Conservation (phyloP, 768 basidiomycete genomes). For the Psilocybe sp. region DNA sequence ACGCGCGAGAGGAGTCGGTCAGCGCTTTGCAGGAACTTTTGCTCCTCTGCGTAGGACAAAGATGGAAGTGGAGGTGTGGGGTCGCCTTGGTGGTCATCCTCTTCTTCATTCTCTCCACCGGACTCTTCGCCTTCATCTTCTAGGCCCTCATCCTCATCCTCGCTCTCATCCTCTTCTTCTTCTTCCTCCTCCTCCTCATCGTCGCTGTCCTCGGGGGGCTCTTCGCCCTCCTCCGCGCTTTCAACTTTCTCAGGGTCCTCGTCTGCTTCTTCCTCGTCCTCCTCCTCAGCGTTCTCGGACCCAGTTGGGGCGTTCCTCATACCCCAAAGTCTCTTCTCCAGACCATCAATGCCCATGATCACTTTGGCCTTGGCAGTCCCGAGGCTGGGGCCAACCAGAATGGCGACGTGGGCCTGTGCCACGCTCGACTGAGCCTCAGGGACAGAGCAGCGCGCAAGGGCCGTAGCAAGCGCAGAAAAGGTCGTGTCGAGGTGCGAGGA, state of each 20-base stretch:
- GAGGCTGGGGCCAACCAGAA: constrained; percentile 65
- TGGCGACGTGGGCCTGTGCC: constrained; percentile 50
- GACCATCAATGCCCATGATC: constrained; percentile 60
- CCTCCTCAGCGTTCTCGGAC: constrained; percentile 22
- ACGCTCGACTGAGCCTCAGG: neutral
- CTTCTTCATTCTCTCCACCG: too few relatives aligned
- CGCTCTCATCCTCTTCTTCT: constrained; percentile 10
- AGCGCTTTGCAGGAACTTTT: constrained; percentile 28
- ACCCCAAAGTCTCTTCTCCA: constrained; percentile 50
- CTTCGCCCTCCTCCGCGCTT: constrained; percentile 12
- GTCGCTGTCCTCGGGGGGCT: constrained; percentile 16
- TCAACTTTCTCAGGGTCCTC: constrained; percentile 22
- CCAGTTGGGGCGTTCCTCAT: constrained; percentile 22
- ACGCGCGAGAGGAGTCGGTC: constrained; percentile 35
- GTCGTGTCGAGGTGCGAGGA: constrained; percentile 74
- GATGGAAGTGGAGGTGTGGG: constrained; percentile 10
- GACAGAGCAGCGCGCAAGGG: constrained; percentile 40
- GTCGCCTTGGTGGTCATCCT: neutral
- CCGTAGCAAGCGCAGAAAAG: constrained; percentile 68
- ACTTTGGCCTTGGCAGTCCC: constrained; percentile 60
- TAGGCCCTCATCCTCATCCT: constrained; percentile 5
- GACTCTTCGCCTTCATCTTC: constrained; percentile 9
- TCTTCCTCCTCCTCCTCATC: constrained; percentile 17
- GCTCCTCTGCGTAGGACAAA: constrained; percentile 26
- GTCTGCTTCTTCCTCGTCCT: constrained; percentile 7